These are phyloP conservation scores for Lachnellula suecica DNA, from an alignment of 2,329 filamentous ascomycete species.

Conservation along the genomic window DNA sequence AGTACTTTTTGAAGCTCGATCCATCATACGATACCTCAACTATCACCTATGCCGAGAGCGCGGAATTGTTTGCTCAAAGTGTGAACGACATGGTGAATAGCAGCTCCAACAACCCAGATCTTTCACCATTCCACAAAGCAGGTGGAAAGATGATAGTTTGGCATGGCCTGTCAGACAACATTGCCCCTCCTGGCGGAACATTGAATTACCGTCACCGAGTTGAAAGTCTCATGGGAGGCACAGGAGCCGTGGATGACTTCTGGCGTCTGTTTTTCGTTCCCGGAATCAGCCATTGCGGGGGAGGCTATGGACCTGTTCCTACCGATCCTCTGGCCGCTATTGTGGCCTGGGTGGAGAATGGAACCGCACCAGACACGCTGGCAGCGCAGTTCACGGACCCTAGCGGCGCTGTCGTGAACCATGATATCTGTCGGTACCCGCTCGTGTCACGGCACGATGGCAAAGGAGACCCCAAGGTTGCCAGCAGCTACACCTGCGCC, in stretches of 20 bases:
- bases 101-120: constrained; percentile 9
- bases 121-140: neutral
- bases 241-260: neutral
- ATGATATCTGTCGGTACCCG: neutral
- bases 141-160: constrained; percentile 2
- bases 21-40: constrained; percentile 8
- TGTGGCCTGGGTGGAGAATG: constrained; percentile 33
- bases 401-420: neutral
- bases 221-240: neutral
- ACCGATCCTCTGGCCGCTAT: constrained; percentile 26
- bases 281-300: constrained; percentile 8
- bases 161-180: constrained; percentile 1
- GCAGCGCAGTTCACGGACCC: neutral
- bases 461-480: neutral
- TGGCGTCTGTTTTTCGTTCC: constrained; percentile 14
- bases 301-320: constrained; percentile 21
- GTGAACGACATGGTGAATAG: neutral
- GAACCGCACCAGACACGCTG: constrained; percentile 22
- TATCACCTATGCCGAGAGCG: constrained; percentile 10
- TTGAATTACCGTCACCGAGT: neutral
- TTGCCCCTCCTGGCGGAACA: neutral
- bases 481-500: neutral
- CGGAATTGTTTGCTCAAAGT: neutral
- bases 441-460: neutral
- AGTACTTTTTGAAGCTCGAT: constrained; percentile 12